These are phyloP conservation scores for Porcisia hertigi DNA, from an alignment of 208 protist species.

Conservation along the genomic window DNA sequence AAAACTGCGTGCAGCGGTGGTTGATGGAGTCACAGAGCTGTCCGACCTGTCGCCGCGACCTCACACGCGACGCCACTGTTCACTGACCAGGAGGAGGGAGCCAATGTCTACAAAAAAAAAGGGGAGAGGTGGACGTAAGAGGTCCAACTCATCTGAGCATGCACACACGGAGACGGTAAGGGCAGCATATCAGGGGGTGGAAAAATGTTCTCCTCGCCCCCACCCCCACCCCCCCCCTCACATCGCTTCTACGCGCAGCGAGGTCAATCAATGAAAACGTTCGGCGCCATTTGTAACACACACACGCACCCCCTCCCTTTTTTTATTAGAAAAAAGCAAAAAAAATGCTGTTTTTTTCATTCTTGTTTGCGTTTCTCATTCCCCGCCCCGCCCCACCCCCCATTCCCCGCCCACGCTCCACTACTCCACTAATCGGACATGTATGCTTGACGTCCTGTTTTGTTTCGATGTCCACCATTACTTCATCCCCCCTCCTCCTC, in stretches of 20 bases:
- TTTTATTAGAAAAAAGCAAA: neutral
- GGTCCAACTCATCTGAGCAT: neutral
- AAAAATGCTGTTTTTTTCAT: neutral
- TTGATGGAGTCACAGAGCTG: slow-evolving; percentile 51
- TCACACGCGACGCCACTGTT: slow-evolving; percentile 27
- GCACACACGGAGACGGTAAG: neutral
- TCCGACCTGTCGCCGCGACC: slow-evolving; percentile 57
- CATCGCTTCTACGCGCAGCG: neutral
- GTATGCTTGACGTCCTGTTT: too few relatives aligned
- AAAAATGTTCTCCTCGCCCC: too few relatives aligned
- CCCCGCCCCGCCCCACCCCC: neutral
- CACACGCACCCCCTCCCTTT: neutral
- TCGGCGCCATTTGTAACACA: neutral
- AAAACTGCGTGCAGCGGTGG: slow-evolving; percentile 76
- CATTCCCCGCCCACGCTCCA: neutral
- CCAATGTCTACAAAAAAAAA: too few relatives aligned
- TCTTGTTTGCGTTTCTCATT: neutral
- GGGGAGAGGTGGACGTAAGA: neutral
- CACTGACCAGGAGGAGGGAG: neutral
- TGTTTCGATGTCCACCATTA: too few relatives aligned
- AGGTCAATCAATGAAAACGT: too few relatives aligned
- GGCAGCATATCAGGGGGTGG: neutral
- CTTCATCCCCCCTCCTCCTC: too few relatives aligned
- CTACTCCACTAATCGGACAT: neutral
- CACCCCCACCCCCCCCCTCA: neutral